Evolutionary conservation across 305 asterid species (phyloP).

Genomic region (Plantago rigida): DNA sequence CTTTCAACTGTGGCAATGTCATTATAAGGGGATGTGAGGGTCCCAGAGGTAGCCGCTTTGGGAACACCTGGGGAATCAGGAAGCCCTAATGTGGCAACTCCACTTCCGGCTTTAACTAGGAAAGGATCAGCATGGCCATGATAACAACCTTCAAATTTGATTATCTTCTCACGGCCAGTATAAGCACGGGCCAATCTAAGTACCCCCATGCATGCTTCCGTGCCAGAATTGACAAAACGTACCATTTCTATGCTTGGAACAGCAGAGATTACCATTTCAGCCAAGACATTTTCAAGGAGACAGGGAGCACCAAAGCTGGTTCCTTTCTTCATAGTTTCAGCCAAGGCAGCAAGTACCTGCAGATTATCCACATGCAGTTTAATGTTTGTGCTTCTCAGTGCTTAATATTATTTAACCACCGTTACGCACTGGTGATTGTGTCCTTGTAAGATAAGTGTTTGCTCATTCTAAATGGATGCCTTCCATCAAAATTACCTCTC

Average conservation of each 20-base stretch:
- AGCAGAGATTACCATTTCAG: slow-evolving; percentile 89
- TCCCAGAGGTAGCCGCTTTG: slow-evolving; percentile 54
- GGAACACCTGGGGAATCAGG: slow-evolving; percentile 99
- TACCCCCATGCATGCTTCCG: slow-evolving; percentile 98
- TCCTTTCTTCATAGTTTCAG: slow-evolving; percentile 93
- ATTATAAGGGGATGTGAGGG: slow-evolving; percentile 77
- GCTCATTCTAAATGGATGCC: background rate
- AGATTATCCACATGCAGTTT: slow-evolving; percentile 13
- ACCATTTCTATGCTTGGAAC: slow-evolving; percentile 98
- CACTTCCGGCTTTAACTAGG: slow-evolving; percentile 98
- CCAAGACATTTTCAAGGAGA: slow-evolving; percentile 80
- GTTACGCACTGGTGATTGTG: background rate
- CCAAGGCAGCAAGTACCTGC: slow-evolving; percentile 87
- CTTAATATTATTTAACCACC: slow-evolving; percentile 1
- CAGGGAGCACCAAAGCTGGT: slow-evolving; percentile 99
- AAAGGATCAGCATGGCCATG: slow-evolving; percentile 98
- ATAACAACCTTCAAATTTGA: slow-evolving; percentile 96
- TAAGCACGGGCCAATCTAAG: slow-evolving; percentile 88
- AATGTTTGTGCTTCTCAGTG: background rate
- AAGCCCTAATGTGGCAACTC: slow-evolving; percentile 91
- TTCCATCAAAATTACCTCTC: background rate
- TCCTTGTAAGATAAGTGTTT: background rate
- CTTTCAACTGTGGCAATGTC: slow-evolving; percentile 52
- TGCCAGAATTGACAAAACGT: slow-evolving; percentile 93
- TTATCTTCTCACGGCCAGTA: slow-evolving; percentile 66